Evolutionary conservation across 768 basidiomycete genomes (phyloP).

Genomic region (Mycena belliarum): DNA sequence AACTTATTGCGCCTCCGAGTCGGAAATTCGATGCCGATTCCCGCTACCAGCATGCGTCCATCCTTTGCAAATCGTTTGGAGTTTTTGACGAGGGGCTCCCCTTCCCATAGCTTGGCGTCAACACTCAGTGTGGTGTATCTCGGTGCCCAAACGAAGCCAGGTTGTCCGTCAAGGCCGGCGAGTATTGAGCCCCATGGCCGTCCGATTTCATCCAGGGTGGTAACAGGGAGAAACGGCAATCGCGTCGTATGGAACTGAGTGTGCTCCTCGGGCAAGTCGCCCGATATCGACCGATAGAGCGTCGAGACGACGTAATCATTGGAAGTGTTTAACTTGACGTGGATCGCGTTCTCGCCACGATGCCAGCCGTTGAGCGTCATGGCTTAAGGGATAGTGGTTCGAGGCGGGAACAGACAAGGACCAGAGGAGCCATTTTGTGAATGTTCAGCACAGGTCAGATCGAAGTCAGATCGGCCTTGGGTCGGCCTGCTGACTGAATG

Average conservation of each 20-base stretch:
- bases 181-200: constrained; percentile 65
- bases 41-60: constrained; percentile 44
- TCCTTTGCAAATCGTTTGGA: constrained; percentile 23
- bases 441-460: too few species aligned
- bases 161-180: constrained; percentile 42
- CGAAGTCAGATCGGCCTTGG: too few species aligned
- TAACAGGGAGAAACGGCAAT: constrained; percentile 56
- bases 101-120: constrained; percentile 47
- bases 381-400: background rate
- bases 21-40: constrained; percentile 59
- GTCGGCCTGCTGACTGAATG: too few species aligned
- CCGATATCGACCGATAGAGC: constrained; percentile 41
- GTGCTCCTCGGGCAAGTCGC: constrained; percentile 52
- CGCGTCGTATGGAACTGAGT: constrained; percentile 48
- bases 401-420: background rate
- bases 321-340: constrained; percentile 45
- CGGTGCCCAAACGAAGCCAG: constrained; percentile 46
- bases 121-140: constrained; percentile 39
- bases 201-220: constrained; percentile 49
- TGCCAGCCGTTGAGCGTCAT: constrained; percentile 48
- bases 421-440: too few species aligned
- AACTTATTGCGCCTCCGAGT: constrained; percentile 66
- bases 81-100: constrained; percentile 54
- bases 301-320: constrained; percentile 33
- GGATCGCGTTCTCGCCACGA: constrained; percentile 52